Base-by-base conservation (phyloP, 2,329 filamentous ascomycete species). In the Phaeomoniella chlamydospora region DNA sequence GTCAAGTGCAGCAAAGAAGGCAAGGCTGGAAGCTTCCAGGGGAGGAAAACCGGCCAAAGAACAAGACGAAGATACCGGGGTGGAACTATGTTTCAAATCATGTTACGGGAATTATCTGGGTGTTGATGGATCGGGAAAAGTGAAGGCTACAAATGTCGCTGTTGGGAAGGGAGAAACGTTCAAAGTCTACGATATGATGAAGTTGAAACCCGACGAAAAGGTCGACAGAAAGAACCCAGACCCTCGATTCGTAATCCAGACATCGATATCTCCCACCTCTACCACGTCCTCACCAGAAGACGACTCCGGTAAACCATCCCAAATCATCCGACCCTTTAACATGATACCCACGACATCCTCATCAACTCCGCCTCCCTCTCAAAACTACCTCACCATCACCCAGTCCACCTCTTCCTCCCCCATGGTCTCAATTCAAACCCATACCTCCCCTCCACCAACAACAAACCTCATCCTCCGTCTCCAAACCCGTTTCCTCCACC, bases 401-500 rank as follows among this genome's bases (percentile, higher is more conserved):
- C 22, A 26, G n/a, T 9, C 6, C 6, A 26, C 6, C 22, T n/a
- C 22, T n/a, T 26, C 22, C 6, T 6, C 22, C n/a, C 22, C 22
- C 22, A n/a, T 9, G n/a, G n/a, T n/a, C 6, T 9, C n/a, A 9
- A 26, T n/a, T n/a, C 22, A 9, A 6, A 6, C 9, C 22, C n/a
- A 6, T n/a, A n/a, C 6, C 22, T 6, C 9, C 22, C 22, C 22
- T n/a, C n/a, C 22, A 6, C 22, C 22, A 6, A 22, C 37, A 18
- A 40, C 42, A 5, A 31, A 37, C 18, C 15, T 41, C 26, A 18
- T 84, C 34, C 73, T 96, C 48, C 80, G 87, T 37, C 94, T 96
- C 87, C 88, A 96, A 62, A 85, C 88, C 15, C 70, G 83, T 35
- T 96, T 93, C 64, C 94, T 94, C 65, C 87, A n/a, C n/a, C n/a